Base-by-base conservation (phyloP, 345 rosid species). In the Arabis hirsuta region DNA sequence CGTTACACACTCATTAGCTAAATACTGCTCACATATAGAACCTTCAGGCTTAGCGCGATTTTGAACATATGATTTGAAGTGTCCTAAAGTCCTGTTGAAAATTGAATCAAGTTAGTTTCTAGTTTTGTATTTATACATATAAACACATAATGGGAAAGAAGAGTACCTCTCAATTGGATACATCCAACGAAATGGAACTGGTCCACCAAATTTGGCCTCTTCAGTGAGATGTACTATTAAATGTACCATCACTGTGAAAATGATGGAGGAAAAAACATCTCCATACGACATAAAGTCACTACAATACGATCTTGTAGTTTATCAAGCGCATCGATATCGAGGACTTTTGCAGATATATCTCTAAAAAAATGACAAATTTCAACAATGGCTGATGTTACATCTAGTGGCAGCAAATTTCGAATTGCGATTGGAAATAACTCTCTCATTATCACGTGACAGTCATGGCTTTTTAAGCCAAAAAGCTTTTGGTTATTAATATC, bases 181-280 rank as follows among this genome's bases (percentile, higher is more conserved):
- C 55, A 63, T 63, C 68, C 68, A 63, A 47, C 43, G 8, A 63
- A 32, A 63, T n/a, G 44, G 44, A 63, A 63, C 31, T 46, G 44
- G 68, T 0, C 55, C 55, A 46, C 55, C 67, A 7, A 16, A 5
- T 38, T 38, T 57, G 9, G 67, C 67, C 32, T 62, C 53, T 14
- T 62, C n/a, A 4, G 26, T 62, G 14, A 44, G 41, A 62, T 44
- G 67, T n/a, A 62, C 10, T 9, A 36, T 57, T 11, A 57, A 38
- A 9, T 57, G 45, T 57, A 57, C 62, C 62, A 57, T 57, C 45
- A 57, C 45, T 10, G 14, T 57, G 9, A 11, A 57, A 57, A 57
- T 12, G 44, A 57, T 19, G 45, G 62, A 45, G 38, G 58, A 13
- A 53, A 53, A 1, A 53, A 2, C 24, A 53, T 53, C 38, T 53